Base-by-base conservation (phyloP, 371 early-diverging fungal species). In the Haplosporangium sp. region DNA sequence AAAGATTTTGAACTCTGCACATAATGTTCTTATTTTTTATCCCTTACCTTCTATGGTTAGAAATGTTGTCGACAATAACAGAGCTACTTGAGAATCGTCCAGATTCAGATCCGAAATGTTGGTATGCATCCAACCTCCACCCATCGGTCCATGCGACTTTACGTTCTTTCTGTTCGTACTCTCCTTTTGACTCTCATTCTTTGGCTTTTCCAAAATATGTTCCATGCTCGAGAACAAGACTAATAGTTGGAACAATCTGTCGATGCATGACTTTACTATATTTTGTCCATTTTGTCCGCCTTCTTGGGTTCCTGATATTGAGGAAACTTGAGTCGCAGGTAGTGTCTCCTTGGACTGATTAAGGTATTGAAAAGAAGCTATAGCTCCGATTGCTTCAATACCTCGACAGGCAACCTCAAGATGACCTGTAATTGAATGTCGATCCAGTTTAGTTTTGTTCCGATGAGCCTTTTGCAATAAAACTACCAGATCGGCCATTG, bases 21-120 rank as follows among this genome's bases (percentile, higher is more conserved):
- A 15, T 4, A 50, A 48, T 17, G 17, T 48, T 5, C 11, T 17
- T 5, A 11, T 48, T 10, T 48, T 15, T 3, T 17, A 2, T 17
- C 15, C n/a, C 48, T 34, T 67, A 71, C 76, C 53, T 71, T 76
- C 76, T 20, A 71, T 71, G 19, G 76, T 62, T 35, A 48, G 17
- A 35, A 76, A 19, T 5, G 59, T 39, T 1, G 63, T 67, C 11
- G 76, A 67, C 15, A 67, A 19, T 7, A 76, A 4, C 56, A 44
- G 57, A 11, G 69, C 59, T 27, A 53, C 47, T 45, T 68, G 69
- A 4, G 64, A 27, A 9, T 69, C 69, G 1, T 74, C 74, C 38
- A 74, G 40, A 17, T 47, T 45, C 60, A 74, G 38, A 7, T 52
- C 74, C 9, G 58, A 35, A 4, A 73, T 39, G 27, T 63, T 35